These are phyloP conservation scores for Silene conica DNA, from an alignment of 148 eudicot species.

Conservation along the genomic window DNA sequence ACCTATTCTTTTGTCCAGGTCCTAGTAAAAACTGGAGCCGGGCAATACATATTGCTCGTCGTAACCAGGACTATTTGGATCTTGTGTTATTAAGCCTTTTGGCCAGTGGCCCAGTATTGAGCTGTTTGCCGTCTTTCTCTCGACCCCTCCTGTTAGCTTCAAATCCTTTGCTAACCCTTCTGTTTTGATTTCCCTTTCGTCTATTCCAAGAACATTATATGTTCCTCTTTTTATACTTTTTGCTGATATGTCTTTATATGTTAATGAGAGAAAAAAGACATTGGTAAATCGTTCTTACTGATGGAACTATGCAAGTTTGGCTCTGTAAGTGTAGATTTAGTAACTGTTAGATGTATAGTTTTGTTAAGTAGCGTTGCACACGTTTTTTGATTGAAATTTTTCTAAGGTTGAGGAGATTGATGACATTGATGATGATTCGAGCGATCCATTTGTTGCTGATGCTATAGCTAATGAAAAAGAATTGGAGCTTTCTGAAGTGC, in stretches of 20 bases:
- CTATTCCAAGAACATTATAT: neutral
- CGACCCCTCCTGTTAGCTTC: neutral
- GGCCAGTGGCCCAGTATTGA: too few relatives aligned
- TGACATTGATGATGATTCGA: conserved; percentile 61
- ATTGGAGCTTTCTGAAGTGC: conserved; percentile 66
- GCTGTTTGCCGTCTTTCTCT: neutral
- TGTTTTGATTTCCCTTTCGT: neutral
- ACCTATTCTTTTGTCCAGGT: neutral
- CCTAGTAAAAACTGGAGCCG: neutral
- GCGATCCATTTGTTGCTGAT: conserved; percentile 84
- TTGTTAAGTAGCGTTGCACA: neutral
- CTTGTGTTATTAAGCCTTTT: too few relatives aligned
- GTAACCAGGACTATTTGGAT: neutral
- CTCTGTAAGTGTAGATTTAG: neutral
- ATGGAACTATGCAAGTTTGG: neutral
- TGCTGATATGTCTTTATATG: neutral
- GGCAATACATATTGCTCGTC: neutral
- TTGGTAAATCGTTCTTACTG: neutral
- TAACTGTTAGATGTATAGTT: neutral
- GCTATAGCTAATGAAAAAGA: conserved; percentile 82
- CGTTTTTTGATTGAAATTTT: conserved; percentile 9
- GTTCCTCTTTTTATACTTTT: neutral
- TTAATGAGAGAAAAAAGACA: neutral
- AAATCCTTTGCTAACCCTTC: neutral
- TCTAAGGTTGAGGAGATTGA: conserved; percentile 94